Evolutionary conservation across 2,329 filamentous ascomycete species (phyloP).

Genomic region (Ceratocystis alfenasii): DNA sequence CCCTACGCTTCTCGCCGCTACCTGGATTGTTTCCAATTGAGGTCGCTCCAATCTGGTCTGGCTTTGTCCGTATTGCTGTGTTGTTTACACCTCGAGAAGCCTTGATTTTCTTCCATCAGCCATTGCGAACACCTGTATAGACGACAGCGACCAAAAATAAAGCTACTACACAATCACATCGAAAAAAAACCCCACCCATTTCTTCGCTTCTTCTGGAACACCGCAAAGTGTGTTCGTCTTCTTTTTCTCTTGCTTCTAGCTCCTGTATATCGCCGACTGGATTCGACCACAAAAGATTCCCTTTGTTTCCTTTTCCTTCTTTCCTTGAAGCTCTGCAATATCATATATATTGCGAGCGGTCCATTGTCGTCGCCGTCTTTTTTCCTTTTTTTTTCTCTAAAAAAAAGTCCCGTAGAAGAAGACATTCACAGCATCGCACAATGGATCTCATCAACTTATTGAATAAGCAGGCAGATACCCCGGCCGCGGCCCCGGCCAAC

Average conservation of each 20-base stretch:
- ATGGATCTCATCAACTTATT: slow-evolving; percentile 22
- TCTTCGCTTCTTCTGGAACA: not conserved
- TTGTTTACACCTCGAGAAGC: not conserved
- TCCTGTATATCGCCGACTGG: slow-evolving; percentile 18
- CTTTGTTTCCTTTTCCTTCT: slow-evolving; percentile 8
- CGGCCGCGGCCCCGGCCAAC: not conserved
- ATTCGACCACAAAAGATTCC: slow-evolving; percentile 14
- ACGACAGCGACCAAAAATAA: not conserved
- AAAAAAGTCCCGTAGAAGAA: slow-evolving; percentile 13
- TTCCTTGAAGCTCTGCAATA: not conserved
- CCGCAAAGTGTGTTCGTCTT: not conserved
- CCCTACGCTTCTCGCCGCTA: not conserved
- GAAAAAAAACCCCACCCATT: not conserved
- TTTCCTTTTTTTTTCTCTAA: slow-evolving; percentile 6
- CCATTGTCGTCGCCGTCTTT: not conserved
- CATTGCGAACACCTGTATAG: slow-evolving; percentile 1
- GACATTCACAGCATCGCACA: not conserved
- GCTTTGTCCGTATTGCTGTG: slow-evolving; percentile 8
- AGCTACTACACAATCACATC: not conserved
- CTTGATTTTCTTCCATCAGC: slow-evolving; percentile 1
- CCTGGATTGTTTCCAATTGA: not conserved
- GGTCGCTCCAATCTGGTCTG: slow-evolving; percentile 15
- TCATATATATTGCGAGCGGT: not conserved
- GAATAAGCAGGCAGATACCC: slow-evolving; percentile 18
- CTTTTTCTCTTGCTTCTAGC: not conserved